Conservation (phyloP, 148 eudicot genomes). For the Rhododendron kiyosumense region DNA sequence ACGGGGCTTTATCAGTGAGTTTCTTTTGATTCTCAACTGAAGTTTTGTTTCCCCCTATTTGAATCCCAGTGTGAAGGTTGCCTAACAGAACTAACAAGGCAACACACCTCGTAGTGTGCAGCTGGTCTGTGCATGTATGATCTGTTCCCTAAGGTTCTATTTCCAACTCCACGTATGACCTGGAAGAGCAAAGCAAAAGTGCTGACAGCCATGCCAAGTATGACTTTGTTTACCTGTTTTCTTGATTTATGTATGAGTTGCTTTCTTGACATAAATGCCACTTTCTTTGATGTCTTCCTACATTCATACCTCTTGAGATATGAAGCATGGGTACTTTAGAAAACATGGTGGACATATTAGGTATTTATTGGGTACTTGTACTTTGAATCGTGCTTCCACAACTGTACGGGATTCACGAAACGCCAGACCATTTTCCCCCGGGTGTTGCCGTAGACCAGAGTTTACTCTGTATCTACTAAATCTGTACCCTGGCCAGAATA, state of each 20-base stretch:
- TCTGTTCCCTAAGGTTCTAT: constrained; percentile 49
- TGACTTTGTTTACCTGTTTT: constrained; percentile 2
- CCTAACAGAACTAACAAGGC: background rate
- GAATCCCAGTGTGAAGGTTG: background rate
- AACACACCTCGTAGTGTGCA: constrained; percentile 44
- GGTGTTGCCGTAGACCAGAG: background rate
- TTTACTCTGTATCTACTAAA: background rate
- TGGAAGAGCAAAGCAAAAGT: constrained; percentile 42
- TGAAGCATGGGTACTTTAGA: background rate
- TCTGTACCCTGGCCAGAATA: background rate
- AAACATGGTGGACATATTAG: background rate
- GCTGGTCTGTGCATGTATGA: constrained; percentile 65
- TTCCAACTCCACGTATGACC: constrained; percentile 27
- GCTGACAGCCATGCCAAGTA: constrained; percentile 30
- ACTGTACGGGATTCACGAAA: background rate
- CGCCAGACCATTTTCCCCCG: background rate
- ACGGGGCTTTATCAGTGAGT: constrained; percentile 71
- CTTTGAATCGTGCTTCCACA: background rate
- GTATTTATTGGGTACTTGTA: background rate
- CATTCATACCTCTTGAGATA: background rate
- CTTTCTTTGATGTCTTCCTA: background rate
- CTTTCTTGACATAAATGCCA: background rate
- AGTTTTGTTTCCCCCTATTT: background rate
- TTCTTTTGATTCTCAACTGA: background rate
- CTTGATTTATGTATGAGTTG: background rate